Conservation (phyloP, 1,284 basidiomycete species). For the Ceratobasidium sp. region DNA sequence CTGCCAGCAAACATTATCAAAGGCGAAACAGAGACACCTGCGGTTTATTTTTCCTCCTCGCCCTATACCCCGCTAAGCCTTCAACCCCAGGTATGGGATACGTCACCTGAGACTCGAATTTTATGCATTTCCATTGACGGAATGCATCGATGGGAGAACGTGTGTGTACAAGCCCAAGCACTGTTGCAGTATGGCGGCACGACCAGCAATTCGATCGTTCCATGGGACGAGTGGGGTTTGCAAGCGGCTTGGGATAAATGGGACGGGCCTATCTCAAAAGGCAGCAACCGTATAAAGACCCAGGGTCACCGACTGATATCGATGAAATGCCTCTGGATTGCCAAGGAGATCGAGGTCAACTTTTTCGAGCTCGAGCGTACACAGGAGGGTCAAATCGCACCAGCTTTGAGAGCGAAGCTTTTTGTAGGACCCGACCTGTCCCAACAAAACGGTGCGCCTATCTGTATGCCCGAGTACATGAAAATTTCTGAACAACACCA, state of each 20-base stretch:
- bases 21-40: not conserved
- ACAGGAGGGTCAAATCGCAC: not conserved
- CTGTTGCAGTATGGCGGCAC: not conserved
- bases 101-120: not conserved
- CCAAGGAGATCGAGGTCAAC: not conserved
- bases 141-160: not conserved
- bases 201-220: not conserved
- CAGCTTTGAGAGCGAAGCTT: not conserved
- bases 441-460: not conserved
- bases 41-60: not conserved
- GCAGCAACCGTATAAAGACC: not conserved
- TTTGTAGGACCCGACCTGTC: not conserved
- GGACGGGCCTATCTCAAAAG: not conserved
- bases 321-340: not conserved
- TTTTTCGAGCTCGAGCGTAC: not conserved
- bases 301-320: not conserved
- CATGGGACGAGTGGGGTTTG: not conserved
- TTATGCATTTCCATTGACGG: not conserved
- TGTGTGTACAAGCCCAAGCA: not conserved
- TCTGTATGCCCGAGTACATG: not conserved
- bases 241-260: not conserved
- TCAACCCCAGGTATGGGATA: not conserved
- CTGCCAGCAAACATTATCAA: not conserved
- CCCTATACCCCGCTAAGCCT: not conserved
- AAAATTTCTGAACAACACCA: not conserved